Evolutionary conservation across 108 stramenopile species (phyloP).

Genomic region (Cyclotella atomus): DNA sequence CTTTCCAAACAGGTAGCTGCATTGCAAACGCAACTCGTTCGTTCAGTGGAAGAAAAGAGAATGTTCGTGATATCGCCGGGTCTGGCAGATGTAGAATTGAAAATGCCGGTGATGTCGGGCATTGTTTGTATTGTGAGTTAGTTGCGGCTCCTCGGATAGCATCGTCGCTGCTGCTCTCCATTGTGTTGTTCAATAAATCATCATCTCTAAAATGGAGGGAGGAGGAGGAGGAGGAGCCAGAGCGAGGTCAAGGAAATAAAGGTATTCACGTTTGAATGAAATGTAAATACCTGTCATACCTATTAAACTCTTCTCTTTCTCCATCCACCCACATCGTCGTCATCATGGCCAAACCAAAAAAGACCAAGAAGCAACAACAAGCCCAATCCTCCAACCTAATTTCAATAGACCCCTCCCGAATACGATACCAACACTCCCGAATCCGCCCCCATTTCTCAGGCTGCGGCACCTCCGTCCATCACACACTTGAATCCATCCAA

Average conservation of each 20-base stretch:
- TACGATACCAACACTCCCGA: constrained; percentile 90
- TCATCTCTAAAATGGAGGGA: too few relatives aligned
- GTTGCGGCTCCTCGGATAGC: too few relatives aligned
- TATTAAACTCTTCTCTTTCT: too few relatives aligned
- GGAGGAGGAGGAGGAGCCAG: too few relatives aligned
- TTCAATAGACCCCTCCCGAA: constrained; percentile 73
- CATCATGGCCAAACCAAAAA: background rate
- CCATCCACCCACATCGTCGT: background rate
- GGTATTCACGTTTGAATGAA: too few relatives aligned
- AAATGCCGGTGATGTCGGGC: too few relatives aligned
- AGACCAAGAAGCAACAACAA: background rate
- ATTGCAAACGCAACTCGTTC: background rate
- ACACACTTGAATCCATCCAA: constrained; percentile 82
- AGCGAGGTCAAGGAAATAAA: too few relatives aligned
- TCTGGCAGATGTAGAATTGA: background rate
- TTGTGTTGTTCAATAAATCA: too few relatives aligned
- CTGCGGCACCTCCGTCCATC: constrained; percentile 82
- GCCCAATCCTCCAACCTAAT: constrained; percentile 22
- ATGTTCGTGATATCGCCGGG: background rate
- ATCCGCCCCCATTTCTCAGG: constrained; percentile 90
- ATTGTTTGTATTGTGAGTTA: too few relatives aligned
- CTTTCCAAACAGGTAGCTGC: background rate
- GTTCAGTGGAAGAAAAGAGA: background rate
- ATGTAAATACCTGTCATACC: too few relatives aligned
- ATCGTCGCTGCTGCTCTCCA: too few relatives aligned